phyloP scores from a whole-genome alignment of 2,329 filamentous ascomycete species.

The Colletotrichum sp. region DNA sequence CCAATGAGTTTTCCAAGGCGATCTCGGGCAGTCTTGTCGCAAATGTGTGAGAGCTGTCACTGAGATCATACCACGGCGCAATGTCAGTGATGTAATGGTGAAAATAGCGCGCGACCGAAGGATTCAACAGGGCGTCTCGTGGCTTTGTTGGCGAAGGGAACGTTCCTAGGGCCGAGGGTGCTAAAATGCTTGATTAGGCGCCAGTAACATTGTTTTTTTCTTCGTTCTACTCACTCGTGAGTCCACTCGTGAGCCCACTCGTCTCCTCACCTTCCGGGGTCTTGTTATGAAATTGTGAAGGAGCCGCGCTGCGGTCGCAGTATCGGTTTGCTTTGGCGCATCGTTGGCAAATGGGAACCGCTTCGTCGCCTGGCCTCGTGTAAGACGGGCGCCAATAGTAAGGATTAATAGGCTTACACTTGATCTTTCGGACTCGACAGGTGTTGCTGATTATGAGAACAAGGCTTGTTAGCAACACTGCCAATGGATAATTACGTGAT shows the following conservation, averaged over 20 bases:
- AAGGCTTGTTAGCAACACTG: not conserved
- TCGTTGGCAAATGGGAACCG: slow-evolving; percentile 34
- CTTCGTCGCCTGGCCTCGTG: slow-evolving; percentile 33
- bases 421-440: slow-evolving; percentile 41
- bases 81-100: slow-evolving; percentile 42
- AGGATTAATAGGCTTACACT: slow-evolving; percentile 28
- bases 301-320: slow-evolving; percentile 35
- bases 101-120: slow-evolving; percentile 39
- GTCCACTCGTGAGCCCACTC: too few relatives aligned
- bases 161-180: not conserved
- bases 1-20: slow-evolving; percentile 42
- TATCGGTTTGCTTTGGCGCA: slow-evolving; percentile 36
- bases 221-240: not conserved
- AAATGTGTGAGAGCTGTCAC: slow-evolving; percentile 41
- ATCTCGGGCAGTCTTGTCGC: slow-evolving; percentile 35
- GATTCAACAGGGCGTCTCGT: slow-evolving; percentile 31
- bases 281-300: not conserved
- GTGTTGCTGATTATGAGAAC: slow-evolving; percentile 32
- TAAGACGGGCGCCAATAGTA: not conserved
- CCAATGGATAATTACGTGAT: too few relatives aligned
- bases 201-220: not conserved
- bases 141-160: slow-evolving; percentile 25
- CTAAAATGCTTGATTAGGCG: not conserved
- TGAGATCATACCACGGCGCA: slow-evolving; percentile 54
- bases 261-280: not conserved